A percentile compares a stretch with the other conserved stretches of the same genome.
These are phyloP conservation scores for Ceratobasidium sp. DNA, from an alignment of 1,284 basidiomycete genomes.

Conservation along the genomic window DNA sequence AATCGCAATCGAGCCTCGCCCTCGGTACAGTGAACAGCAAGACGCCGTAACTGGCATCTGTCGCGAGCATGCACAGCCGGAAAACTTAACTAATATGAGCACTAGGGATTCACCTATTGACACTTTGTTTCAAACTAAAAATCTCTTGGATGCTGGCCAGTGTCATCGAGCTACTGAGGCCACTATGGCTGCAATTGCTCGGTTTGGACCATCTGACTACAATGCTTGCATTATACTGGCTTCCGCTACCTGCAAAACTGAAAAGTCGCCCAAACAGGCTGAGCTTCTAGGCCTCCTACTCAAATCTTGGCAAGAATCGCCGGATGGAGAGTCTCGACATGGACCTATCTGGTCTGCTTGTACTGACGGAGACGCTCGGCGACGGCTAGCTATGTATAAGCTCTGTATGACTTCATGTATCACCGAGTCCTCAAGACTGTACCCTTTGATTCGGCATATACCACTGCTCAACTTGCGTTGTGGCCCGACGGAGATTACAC, in stretches of 20 bases:
- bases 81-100: not conserved
- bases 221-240: not conserved
- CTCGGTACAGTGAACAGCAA: not conserved
- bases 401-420: conserved; percentile 13
- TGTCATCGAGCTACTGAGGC: conserved; percentile 29
- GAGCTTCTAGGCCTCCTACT: not conserved
- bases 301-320: not conserved
- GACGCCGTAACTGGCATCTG: conserved; percentile 20
- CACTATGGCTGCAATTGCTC: conserved; percentile 15
- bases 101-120: not conserved
- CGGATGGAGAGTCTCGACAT: not conserved
- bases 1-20: conserved; percentile 13
- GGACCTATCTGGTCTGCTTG: conserved; percentile 24
- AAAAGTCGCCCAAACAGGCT: not conserved
- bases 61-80: not conserved
- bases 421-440: not conserved
- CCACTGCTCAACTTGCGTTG: conserved; percentile 11
- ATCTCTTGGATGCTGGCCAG: not conserved
- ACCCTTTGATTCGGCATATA: not conserved
- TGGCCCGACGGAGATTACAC: conserved; percentile 2
- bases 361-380: conserved; percentile 22
- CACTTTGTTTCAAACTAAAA: not conserved
- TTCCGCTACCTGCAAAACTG: conserved; percentile 33
- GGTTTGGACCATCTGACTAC: conserved; percentile 27
- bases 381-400: not conserved